Evolutionary conservation across 495 filamentous ascomycete genomes (phyloP), one percentile per base, ranked within the genome.

Genomic region (Bombardia bombarda): DNA sequence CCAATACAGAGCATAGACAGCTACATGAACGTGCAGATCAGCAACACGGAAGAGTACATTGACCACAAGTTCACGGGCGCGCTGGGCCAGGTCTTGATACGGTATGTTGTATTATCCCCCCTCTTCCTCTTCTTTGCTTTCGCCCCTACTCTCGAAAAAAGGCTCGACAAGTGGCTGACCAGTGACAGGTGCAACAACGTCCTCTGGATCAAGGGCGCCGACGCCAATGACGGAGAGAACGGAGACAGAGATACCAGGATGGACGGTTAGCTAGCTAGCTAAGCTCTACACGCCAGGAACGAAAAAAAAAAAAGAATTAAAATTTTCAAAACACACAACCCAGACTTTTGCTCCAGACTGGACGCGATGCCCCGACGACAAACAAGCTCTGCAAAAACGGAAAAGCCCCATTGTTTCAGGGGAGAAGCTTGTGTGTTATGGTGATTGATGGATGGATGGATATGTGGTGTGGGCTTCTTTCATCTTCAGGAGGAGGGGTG

Each of bases 21-120:
- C 55, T 98, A 97, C 77, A 95, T 98, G 90, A 98, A 98, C 69
- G 80, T 98, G 48, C 86, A 96, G 66, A 76, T 98, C 40, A 76
- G 76, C 54, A 79, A 82, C 54, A 87, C 92, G 37, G 86, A 93
- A 68, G 93, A 97, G 58, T 95, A 77, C 67, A 83, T 95, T 50
- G 82, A 92, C 65, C 86, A 84, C 42, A 87, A 92, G 75, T 82
- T 75, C 56, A 86, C 84, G 23, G 89, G 86, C 36, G 72, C 70
- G 46, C 65, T 98, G 57, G 92, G 92, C 16, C 80, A 94, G 62
- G 92, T 97, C 38, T 60, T 98, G 52, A 97, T 98, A 51, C 74
- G 92, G 87, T 94, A 60, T 44, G 68, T 65, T 46, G 12, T 23
- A 22, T 8, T 23, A 9, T 3, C 16, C 28, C 4, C 4, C 18